Evolutionary conservation across 441 rosid species (phyloP).

Genomic region (Jatropha podagrica): DNA sequence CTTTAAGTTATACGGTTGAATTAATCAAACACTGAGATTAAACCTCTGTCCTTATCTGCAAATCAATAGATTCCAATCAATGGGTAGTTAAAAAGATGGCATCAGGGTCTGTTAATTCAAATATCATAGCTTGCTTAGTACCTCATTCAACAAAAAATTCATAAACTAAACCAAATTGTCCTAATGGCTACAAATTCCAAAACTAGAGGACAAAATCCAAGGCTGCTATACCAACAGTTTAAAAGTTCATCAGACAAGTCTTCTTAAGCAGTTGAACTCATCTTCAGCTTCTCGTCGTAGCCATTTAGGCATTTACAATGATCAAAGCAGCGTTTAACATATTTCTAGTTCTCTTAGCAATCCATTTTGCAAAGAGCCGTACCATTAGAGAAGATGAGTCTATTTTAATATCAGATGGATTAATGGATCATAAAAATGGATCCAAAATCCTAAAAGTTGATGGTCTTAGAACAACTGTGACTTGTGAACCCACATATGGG

Average conservation of each 20-base stretch:
- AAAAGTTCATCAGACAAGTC: not conserved
- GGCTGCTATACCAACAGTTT: not conserved
- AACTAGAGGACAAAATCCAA: not conserved
- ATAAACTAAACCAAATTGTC: not conserved
- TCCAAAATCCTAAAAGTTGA: conserved; percentile 1
- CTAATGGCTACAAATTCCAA: not conserved
- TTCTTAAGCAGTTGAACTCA: not conserved
- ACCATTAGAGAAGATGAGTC: conserved; percentile 16
- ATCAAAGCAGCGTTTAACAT: conserved; percentile 16
- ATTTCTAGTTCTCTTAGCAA: conserved; percentile 20
- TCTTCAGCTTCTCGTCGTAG: not conserved
- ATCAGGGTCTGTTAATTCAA: not conserved
- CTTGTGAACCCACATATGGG: conserved; percentile 42
- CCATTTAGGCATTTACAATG: not conserved
- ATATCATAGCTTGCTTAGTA: not conserved
- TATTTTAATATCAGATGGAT: conserved; percentile 19
- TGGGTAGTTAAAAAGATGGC: not conserved
- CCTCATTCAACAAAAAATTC: not conserved
- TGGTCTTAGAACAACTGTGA: conserved; percentile 24
- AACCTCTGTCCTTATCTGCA: not conserved
- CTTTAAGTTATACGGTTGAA: not conserved
- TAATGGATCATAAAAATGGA: not conserved
- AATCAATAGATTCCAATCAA: not conserved
- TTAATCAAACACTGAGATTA: not conserved
- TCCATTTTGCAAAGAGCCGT: conserved; percentile 21